Conservation (phyloP, 768 basidiomycete genomes). For the Russula emetica region DNA sequence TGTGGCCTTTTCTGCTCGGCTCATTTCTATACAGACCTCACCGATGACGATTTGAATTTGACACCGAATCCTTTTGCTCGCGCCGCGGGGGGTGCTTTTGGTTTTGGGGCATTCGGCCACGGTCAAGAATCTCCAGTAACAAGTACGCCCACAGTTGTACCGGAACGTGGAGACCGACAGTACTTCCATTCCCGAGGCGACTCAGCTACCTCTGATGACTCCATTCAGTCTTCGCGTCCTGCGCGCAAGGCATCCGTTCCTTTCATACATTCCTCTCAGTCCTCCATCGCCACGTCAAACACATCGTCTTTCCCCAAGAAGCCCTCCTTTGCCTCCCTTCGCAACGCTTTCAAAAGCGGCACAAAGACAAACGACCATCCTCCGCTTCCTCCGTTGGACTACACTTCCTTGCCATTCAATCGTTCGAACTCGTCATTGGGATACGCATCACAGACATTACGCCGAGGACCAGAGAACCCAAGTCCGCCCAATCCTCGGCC, state of each 20-base stretch:
- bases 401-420: conserved; percentile 71
- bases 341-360: conserved; percentile 78
- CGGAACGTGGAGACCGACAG: conserved; percentile 48
- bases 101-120: conserved; percentile 35
- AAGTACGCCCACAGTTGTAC: conserved; percentile 44
- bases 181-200: conserved; percentile 78
- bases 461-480: conserved; percentile 40
- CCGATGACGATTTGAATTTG: conserved; percentile 63
- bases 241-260: conserved; percentile 44
- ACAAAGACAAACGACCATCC: conserved; percentile 56
- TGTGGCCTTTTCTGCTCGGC: conserved; percentile 20
- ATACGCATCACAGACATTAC: conserved; percentile 41
- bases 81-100: conserved; percentile 36
- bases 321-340: conserved; percentile 78
- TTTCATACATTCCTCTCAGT: conserved; percentile 67
- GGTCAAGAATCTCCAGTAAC: conserved; percentile 66
- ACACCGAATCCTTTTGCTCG: conserved; percentile 71
- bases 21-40: conserved; percentile 53
- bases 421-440: conserved; percentile 74
- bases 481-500: conserved; percentile 57
- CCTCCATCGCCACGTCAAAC: conserved; percentile 48
- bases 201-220: conserved; percentile 75
- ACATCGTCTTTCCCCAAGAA: conserved; percentile 68
- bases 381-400: conserved; percentile 69
- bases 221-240: conserved; percentile 51